Evolutionary conservation across 129 eudicot genomes (phyloP), one percentile per base, ranked within the genome.

Genomic region (Pulicaria dysenterica): DNA sequence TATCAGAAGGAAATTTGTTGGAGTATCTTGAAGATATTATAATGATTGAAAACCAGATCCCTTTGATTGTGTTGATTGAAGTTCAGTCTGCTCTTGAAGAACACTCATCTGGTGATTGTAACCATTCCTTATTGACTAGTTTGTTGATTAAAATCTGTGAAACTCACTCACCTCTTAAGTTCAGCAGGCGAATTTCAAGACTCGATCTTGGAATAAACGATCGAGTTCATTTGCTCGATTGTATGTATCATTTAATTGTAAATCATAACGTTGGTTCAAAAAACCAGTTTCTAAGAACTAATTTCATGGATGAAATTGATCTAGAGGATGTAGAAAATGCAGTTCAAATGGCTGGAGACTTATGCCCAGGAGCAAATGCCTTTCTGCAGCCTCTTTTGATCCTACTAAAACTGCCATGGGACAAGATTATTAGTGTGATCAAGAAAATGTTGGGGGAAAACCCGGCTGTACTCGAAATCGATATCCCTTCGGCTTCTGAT

Each of bases 41-140:
- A 42, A 74, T 79, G 75, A 58, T 85, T 19, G 86, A 85, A 71
- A 85, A 85, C 75, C 90, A 82, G 69, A 49, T 85, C 8, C 90
- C 90, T 0, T 5, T 67, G 4, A 12, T 79, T 17, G 63, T 79
- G 3, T 66, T 85, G 15, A 64, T 48, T 8, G 79, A 79, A 49
- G 58, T 79, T 17, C 66, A 40, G 8, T 55, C 73, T 6, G 48
- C 74, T 49, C 66, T 82, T 4, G 82, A 77, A 11, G 65, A 77
- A 70, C 82, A 70, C 12, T 50, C 62, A 61, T 77, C 82, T 0
- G 82, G 82, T 53, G 58, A 61, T 61, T 70, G 72, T 51, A 77
- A 43, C 9, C 8, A 5, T 43, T 43, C 8, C 4, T 5, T 5
- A 3, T 43, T 43, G 47, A 43, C 8, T 10, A 43, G 9, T 43